Conservation (phyloP, 441 rosid species). For the Pelargonium cotyledonis region DNA sequence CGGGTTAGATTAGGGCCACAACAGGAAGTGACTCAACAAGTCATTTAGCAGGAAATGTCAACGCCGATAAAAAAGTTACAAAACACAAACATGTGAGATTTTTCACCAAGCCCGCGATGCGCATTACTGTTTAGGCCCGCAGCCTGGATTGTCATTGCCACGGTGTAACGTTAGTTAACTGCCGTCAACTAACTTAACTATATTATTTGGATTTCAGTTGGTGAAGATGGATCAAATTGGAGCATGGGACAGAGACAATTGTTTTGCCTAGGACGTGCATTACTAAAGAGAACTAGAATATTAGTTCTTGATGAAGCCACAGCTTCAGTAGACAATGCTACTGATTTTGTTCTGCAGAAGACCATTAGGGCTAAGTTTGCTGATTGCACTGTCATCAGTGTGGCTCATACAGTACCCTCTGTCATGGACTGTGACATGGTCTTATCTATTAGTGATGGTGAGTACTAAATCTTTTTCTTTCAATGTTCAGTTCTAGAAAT, state of each 20-base stretch:
- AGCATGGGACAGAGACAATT: slow-evolving; percentile 54
- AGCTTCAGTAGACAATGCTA: slow-evolving; percentile 43
- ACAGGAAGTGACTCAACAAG: no score
- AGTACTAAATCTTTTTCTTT: slow-evolving; percentile 16
- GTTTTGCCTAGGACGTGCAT: slow-evolving; percentile 67
- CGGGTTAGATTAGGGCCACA: no score
- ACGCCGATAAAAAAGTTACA: no score
- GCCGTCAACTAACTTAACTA: neutral
- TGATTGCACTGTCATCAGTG: slow-evolving; percentile 50
- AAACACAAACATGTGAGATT: no score
- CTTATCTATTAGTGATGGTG: slow-evolving; percentile 78
- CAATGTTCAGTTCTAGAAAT: no score
- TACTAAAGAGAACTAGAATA: slow-evolving; percentile 65
- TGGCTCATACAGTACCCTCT: slow-evolving; percentile 50
- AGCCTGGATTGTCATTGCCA: neutral
- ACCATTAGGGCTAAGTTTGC: slow-evolving; percentile 69
- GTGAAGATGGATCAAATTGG: slow-evolving; percentile 87
- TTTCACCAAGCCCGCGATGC: no score
- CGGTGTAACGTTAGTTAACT: neutral
- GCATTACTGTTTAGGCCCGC: neutral
- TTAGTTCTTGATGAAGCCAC: slow-evolving; percentile 95
- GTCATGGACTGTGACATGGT: slow-evolving; percentile 94
- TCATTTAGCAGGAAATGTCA: no score
- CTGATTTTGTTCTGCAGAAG: slow-evolving; percentile 52
- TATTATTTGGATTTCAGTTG: slow-evolving; percentile 34